A percentile compares a stretch with the other conserved stretches of the same genome.
Conservation (phyloP, 805 yeast genomes). For the Candida gorgasii region DNA sequence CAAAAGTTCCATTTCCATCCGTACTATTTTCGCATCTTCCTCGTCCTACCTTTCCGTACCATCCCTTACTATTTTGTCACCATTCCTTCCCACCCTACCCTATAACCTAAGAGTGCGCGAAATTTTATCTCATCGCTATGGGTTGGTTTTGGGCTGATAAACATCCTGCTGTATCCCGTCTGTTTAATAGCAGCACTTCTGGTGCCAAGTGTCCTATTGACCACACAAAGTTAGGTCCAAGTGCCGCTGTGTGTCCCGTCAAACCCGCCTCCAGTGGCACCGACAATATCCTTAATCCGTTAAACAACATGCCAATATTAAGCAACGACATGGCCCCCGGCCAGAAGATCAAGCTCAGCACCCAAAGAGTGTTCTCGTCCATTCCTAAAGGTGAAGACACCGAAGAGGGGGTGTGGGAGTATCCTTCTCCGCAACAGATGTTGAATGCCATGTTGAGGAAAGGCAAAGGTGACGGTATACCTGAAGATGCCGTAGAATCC, state of each 20-base stretch:
- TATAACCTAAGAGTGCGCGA: slow-evolving; percentile 4
- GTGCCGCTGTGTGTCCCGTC: slow-evolving; percentile 13
- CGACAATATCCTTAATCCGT: slow-evolving; percentile 60
- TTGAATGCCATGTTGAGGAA: slow-evolving; percentile 95
- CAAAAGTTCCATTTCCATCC: too few relatives aligned
- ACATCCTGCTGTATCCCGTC: too few relatives aligned
- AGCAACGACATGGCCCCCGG: slow-evolving; percentile 72
- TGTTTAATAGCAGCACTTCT: too few relatives aligned
- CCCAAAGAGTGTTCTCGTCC: slow-evolving; percentile 77
- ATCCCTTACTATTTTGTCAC: too few relatives aligned
- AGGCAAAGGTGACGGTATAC: slow-evolving; percentile 84
- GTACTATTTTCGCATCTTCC: too few relatives aligned
- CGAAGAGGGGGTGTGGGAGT: slow-evolving; percentile 88
- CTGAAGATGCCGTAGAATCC: slow-evolving; percentile 92
- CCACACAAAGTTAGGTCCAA: neutral
- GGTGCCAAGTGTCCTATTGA: slow-evolving; percentile 8
- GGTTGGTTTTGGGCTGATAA: slow-evolving; percentile 88
- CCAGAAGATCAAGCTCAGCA: slow-evolving; percentile 75
- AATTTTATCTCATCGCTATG: slow-evolving; percentile 42
- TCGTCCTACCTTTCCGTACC: too few relatives aligned
- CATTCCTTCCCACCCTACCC: too few relatives aligned
- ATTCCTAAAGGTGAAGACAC: slow-evolving; percentile 79
- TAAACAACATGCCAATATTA: slow-evolving; percentile 88
- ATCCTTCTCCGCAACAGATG: slow-evolving; percentile 99
- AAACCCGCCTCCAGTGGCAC: slow-evolving; percentile 33